Evolutionary conservation across 176 grass and related monocot species (phyloP).

Genomic region (Rhynchospora breviuscula): DNA sequence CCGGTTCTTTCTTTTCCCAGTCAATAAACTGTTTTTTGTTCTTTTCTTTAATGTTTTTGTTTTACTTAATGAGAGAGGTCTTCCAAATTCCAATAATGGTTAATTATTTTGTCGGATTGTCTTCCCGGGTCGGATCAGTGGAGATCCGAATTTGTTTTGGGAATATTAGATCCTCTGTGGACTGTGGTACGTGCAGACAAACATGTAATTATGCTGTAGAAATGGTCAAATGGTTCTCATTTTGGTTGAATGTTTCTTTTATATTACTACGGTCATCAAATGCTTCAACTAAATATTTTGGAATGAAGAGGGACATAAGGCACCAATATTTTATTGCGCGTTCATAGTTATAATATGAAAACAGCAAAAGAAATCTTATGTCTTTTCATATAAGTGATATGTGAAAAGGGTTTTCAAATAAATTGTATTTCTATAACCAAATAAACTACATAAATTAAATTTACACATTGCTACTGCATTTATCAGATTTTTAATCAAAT

Average conservation of each 20-base stretch:
- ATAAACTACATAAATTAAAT: no score
- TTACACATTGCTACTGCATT: no score
- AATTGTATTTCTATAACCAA: not conserved
- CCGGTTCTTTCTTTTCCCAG: not conserved
- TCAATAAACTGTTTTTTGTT: not conserved
- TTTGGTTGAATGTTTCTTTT: not conserved
- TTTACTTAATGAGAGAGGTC: not conserved
- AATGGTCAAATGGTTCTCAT: no score
- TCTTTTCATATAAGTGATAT: not conserved
- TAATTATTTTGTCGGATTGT: not conserved
- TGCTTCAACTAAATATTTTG: not conserved
- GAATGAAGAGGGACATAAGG: not conserved
- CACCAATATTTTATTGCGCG: not conserved
- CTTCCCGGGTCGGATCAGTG: not conserved
- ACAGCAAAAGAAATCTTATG: not conserved
- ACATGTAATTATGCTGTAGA: not conserved
- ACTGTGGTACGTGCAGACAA: not conserved
- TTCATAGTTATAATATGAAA: not conserved
- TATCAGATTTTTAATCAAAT: no score
- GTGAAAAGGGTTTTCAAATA: not conserved
- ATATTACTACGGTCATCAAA: not conserved
- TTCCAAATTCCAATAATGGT: not conserved
- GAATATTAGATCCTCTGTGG: not conserved
- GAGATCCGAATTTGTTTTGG: not conserved
- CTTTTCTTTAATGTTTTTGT: slow-evolving; percentile 10